Evolutionary conservation across 257 asterid genomes (phyloP).

Genomic region (Solanum commersonii): DNA sequence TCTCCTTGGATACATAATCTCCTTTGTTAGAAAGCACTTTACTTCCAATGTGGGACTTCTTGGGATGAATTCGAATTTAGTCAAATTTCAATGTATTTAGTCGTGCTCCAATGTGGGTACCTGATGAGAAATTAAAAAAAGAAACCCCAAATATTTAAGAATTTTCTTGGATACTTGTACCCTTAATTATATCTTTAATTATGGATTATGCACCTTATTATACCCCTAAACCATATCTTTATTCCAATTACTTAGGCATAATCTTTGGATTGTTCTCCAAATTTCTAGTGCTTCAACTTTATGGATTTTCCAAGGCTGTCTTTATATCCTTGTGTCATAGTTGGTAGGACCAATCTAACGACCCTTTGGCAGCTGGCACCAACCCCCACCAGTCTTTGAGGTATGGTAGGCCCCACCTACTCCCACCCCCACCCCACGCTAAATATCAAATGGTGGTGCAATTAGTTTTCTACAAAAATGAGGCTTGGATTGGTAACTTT

Average conservation of each 20-base stretch:
- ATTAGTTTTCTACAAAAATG: neutral
- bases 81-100: too few species aligned
- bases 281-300: neutral
- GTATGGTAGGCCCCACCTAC: neutral
- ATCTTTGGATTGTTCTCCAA: neutral
- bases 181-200: neutral
- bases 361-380: conserved; percentile 37
- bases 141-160: neutral
- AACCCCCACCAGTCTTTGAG: conserved; percentile 10
- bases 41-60: too few species aligned
- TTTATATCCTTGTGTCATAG: neutral
- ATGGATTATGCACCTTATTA: neutral
- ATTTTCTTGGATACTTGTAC: neutral
- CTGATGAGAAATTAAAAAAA: too few species aligned
- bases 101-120: too few species aligned
- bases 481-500: neutral
- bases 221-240: neutral
- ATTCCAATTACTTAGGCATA: neutral
- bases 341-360: conserved; percentile 13
- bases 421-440: neutral
- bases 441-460: neutral
- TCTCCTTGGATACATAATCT: too few species aligned
- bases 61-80: rapidly evolving
- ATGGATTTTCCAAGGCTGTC: neutral
- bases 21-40: too few species aligned